phyloP scores from a whole-genome alignment of 331 rosid species.

The Quercus tomentella region DNA sequence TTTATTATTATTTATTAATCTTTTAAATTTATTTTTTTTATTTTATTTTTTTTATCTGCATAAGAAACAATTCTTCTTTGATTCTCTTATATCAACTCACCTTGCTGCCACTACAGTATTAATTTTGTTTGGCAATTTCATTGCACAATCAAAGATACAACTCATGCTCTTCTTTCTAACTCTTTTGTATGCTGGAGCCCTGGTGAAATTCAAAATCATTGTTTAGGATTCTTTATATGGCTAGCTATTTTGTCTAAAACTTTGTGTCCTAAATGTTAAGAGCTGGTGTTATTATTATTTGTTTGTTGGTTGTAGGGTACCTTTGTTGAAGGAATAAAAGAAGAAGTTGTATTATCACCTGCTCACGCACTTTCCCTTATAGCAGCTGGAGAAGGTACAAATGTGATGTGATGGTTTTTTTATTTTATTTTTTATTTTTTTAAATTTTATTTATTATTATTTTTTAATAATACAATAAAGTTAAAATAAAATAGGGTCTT shows the following conservation, averaged over 20 bases:
- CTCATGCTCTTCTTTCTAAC: neutral
- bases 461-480: neutral
- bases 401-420: neutral
- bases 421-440: neutral
- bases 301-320: constrained; percentile 67
- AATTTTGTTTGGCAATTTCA: neutral
- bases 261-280: neutral
- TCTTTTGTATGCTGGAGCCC: constrained; percentile 5
- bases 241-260: neutral
- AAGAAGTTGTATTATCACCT: constrained; percentile 98
- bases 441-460: neutral
- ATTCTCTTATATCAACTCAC: neutral
- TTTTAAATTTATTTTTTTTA: neutral
- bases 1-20: too few relatives aligned
- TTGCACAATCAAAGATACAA: neutral
- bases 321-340: constrained; percentile 94
- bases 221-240: constrained; percentile 3
- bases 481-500: neutral
- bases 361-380: constrained; percentile 98
- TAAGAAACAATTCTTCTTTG: neutral
- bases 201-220: neutral
- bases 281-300: constrained; percentile 19
- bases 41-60: neutral
- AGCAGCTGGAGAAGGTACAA: constrained; percentile 98
- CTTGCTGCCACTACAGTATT: neutral